These are phyloP conservation scores for Dillenia turbinata DNA, from an alignment of 164 flowering plant species.

Conservation along the genomic window DNA sequence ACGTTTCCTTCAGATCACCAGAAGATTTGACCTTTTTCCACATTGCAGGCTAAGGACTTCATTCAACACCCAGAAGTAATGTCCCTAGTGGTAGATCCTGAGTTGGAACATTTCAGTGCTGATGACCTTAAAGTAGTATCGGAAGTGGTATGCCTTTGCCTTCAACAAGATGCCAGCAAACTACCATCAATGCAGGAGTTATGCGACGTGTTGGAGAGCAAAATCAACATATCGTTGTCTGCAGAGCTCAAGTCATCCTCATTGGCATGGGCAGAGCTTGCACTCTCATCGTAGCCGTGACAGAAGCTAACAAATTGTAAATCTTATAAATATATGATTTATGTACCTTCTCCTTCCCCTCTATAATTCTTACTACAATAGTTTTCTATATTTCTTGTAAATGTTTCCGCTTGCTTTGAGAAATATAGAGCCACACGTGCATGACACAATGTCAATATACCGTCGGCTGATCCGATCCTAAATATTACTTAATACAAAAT, in stretches of 20 bases:
- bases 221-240: conserved; percentile 54
- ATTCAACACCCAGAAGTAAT: conserved; percentile 65
- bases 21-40: background rate
- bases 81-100: conserved; percentile 72
- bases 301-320: conserved; percentile 39
- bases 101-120: conserved; percentile 54
- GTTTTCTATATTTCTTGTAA: conserved; percentile 9
- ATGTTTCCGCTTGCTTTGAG: conserved; percentile 19
- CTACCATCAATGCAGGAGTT: conserved; percentile 58
- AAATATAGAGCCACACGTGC: conserved; percentile 12
- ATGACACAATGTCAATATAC: conserved; percentile 13
- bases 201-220: conserved; percentile 55
- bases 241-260: conserved; percentile 70
- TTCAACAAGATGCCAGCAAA: conserved; percentile 37
- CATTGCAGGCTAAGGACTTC: conserved; percentile 72
- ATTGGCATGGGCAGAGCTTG: conserved; percentile 96
- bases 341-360: conserved; percentile 8
- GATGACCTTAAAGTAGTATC: conserved; percentile 73
- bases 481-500: no score
- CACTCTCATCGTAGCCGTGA: conserved; percentile 50
- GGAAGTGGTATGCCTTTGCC: conserved; percentile 64
- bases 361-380: no score
- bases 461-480: background rate
- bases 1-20: no score
- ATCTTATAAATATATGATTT: conserved; percentile 17